phyloP scores from a whole-genome alignment of 176 grass and related monocot genomes.

The Musa acuminata region DNA sequence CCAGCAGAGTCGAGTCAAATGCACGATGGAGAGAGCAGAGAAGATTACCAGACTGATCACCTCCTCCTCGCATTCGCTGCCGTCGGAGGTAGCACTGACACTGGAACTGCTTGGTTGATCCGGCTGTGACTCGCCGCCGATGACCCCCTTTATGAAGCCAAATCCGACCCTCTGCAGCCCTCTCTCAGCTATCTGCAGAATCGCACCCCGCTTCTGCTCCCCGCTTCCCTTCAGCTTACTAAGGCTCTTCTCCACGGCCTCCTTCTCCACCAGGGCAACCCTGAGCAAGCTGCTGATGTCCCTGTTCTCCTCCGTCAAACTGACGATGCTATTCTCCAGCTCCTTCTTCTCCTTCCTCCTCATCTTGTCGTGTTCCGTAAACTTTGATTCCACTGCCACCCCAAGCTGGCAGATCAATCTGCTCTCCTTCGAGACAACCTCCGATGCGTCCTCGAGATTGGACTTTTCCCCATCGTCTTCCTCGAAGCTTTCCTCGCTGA shows the following conservation, averaged over 20 bases:
- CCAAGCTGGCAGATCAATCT: slow-evolving; percentile 31
- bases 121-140: slow-evolving; percentile 29
- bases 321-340: slow-evolving; percentile 37
- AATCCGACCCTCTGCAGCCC: slow-evolving; percentile 66
- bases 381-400: slow-evolving; percentile 23
- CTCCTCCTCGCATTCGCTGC: slow-evolving; percentile 34
- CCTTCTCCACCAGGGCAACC: slow-evolving; percentile 48
- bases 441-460: slow-evolving; percentile 16
- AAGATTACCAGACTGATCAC: slow-evolving; percentile 48
- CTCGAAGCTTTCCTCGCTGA: slow-evolving; percentile 10
- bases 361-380: slow-evolving; percentile 28
- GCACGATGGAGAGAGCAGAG: too few relatives aligned
- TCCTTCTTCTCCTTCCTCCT: slow-evolving; percentile 40
- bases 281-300: slow-evolving; percentile 45
- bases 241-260: slow-evolving; percentile 36
- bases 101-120: slow-evolving; percentile 23
- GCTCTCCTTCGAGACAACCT: slow-evolving; percentile 25
- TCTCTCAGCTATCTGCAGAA: slow-evolving; percentile 65
- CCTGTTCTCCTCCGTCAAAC: slow-evolving; percentile 55
- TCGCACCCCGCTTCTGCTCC: slow-evolving; percentile 40
- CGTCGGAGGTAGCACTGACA: slow-evolving; percentile 15
- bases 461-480: slow-evolving; percentile 1
- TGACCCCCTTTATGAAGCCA: slow-evolving; percentile 60
- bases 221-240: slow-evolving; percentile 18
- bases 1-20: too few relatives aligned